Conservation (phyloP, 495 filamentous ascomycete genomes). For the Penicillium lividum region DNA sequence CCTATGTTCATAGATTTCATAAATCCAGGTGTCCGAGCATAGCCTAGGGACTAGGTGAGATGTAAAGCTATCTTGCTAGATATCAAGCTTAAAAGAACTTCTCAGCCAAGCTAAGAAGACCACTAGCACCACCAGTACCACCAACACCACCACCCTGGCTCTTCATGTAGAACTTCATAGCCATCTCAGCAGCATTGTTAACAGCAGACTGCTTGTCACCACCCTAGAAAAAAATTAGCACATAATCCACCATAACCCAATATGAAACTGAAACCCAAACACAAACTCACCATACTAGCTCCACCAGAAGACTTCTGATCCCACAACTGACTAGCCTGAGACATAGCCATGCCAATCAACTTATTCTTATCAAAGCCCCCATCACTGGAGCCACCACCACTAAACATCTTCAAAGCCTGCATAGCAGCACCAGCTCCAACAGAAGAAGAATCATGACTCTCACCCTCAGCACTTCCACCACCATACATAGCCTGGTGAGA, state of each 20-base stretch:
- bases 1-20: background rate
- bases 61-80: background rate
- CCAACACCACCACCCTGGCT: slow-evolving; percentile 49
- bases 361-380: slow-evolving; percentile 53
- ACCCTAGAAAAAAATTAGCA: slow-evolving; percentile 31
- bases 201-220: slow-evolving; percentile 64
- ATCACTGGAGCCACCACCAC: slow-evolving; percentile 33
- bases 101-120: slow-evolving; percentile 59
- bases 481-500: slow-evolving; percentile 60
- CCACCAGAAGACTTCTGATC: slow-evolving; percentile 55
- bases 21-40: background rate
- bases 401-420: slow-evolving; percentile 71
- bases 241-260: background rate
- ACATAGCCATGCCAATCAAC: slow-evolving; percentile 69
- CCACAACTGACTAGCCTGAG: slow-evolving; percentile 65
- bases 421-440: slow-evolving; percentile 64
- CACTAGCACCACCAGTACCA: slow-evolving; percentile 46
- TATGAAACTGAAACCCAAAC: background rate
- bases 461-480: slow-evolving; percentile 25
- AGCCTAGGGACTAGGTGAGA: no score
- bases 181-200: slow-evolving; percentile 61
- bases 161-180: slow-evolving; percentile 71
- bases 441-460: slow-evolving; percentile 37
- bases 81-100: slow-evolving; percentile 43
- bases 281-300: slow-evolving; percentile 45